Conservation (phyloP, 2,329 filamentous ascomycete genomes). For the Cercospora beticola region DNA sequence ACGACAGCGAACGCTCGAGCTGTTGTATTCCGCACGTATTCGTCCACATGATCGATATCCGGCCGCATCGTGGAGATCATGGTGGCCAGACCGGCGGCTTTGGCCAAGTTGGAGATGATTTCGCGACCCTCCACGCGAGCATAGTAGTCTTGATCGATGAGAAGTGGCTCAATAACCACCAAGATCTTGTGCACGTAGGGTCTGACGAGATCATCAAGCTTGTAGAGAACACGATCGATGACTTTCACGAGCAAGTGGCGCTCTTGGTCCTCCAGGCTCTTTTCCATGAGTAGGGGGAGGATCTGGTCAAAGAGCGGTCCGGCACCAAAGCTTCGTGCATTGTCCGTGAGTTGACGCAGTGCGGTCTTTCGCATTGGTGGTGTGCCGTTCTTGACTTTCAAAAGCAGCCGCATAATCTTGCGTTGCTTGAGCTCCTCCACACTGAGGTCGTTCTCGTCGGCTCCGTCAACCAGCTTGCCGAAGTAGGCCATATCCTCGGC, state of each 20-base stretch:
- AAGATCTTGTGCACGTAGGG: slow-evolving; percentile 98
- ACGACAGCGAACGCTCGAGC: slow-evolving; percentile 96
- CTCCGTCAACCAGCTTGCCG: slow-evolving; percentile 91
- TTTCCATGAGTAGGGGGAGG: slow-evolving; percentile 94
- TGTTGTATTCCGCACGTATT: slow-evolving; percentile 97
- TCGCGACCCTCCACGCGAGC: slow-evolving; percentile 96
- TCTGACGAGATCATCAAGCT: slow-evolving; percentile 92
- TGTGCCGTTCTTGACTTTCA: slow-evolving; percentile 99
- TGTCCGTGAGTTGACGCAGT: slow-evolving; percentile 93
- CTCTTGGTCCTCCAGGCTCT: slow-evolving; percentile 95
- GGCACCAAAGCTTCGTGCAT: slow-evolving; percentile 92
- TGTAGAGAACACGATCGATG: slow-evolving; percentile 97
- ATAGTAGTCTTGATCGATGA: slow-evolving; percentile 99
- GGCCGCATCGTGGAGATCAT: slow-evolving; percentile 99
- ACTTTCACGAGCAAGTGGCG: slow-evolving; percentile 98
- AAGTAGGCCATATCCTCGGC: slow-evolving; percentile 99
- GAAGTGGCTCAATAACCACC: slow-evolving; percentile 96
- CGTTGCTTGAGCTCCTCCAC: slow-evolving; percentile 96
- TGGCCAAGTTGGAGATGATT: slow-evolving; percentile 96
- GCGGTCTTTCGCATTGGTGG: slow-evolving; percentile 98
- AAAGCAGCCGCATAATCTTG: slow-evolving; percentile 93
- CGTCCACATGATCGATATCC: slow-evolving; percentile 96
- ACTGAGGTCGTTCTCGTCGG: slow-evolving; percentile 84
- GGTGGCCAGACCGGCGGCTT: slow-evolving; percentile 91
- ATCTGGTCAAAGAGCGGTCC: slow-evolving; percentile 97